Conservation (phyloP, 1,139 yeast genomes). For the Hyphopichia khmerensis region DNA sequence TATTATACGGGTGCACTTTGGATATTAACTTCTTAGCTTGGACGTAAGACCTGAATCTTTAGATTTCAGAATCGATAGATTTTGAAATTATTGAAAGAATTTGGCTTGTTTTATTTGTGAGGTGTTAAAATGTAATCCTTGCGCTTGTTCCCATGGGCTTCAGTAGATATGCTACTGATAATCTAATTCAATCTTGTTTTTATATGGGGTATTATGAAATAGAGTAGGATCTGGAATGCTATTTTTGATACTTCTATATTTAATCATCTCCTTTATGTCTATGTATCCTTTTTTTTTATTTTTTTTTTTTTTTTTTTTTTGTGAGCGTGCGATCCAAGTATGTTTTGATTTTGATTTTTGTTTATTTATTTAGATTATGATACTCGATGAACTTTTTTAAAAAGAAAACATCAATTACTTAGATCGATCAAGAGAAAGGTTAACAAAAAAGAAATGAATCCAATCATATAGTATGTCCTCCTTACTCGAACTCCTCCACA, state of each 20-base stretch:
- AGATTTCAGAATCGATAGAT: background rate
- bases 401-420: too few species aligned
- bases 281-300: background rate
- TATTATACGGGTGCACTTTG: constrained; percentile 7
- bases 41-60: background rate
- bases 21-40: background rate
- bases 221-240: background rate
- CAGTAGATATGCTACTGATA: too few species aligned
- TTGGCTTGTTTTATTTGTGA: too few species aligned
- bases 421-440: too few species aligned
- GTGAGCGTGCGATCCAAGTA: background rate
- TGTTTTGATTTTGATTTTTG: too few species aligned
- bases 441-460: constrained; percentile 1
- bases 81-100: too few species aligned
- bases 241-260: background rate
- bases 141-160: too few species aligned
- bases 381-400: too few species aligned
- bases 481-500: constrained; percentile 19
- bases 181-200: too few species aligned
- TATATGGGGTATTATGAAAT: too few species aligned
- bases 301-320: background rate
- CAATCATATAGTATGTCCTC: constrained; percentile 7
- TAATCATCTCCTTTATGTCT: background rate
- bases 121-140: too few species aligned
- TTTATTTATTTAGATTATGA: too few species aligned